phyloP scores from a whole-genome alignment of 345 rosid genomes.

The Salix arbutifolia region DNA sequence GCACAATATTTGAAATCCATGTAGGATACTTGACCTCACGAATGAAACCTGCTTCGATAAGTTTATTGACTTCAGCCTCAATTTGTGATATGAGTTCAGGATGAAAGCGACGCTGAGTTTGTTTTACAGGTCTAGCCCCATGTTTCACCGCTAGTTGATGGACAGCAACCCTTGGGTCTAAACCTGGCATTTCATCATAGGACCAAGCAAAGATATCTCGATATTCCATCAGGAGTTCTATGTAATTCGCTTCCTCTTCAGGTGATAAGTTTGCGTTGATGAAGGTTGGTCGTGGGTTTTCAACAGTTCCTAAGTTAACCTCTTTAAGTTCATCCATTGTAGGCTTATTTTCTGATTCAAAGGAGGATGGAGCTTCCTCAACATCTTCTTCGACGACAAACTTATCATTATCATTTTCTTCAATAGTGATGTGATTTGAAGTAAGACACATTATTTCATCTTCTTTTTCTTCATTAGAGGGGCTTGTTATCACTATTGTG shows the following conservation, averaged over 20 bases:
- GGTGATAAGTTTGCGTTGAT: background rate
- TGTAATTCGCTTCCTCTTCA: background rate
- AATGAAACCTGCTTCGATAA: too few species aligned
- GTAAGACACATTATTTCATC: background rate
- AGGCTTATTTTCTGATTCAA: background rate
- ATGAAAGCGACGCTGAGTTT: too few species aligned
- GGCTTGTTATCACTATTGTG: too few species aligned
- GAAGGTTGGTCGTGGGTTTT: background rate
- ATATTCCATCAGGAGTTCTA: background rate
- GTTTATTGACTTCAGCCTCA: too few species aligned
- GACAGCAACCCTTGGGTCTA: too few species aligned
- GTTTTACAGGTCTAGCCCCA: too few species aligned
- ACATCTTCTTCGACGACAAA: background rate
- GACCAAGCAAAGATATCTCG: background rate
- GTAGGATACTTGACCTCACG: too few species aligned
- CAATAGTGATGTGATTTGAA: background rate
- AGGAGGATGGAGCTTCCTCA: background rate
- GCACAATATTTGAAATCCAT: too few species aligned
- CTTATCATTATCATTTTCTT: background rate
- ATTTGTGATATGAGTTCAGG: too few species aligned
- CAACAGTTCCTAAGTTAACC: background rate
- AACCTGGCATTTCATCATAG: too few species aligned
- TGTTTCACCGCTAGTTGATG: too few species aligned
- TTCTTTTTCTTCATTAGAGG: too few species aligned
- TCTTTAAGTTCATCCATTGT: conserved; percentile 2